Conservation (phyloP, 225 moss, liverwort and hornwort species). For the Polytrichum formosum region DNA sequence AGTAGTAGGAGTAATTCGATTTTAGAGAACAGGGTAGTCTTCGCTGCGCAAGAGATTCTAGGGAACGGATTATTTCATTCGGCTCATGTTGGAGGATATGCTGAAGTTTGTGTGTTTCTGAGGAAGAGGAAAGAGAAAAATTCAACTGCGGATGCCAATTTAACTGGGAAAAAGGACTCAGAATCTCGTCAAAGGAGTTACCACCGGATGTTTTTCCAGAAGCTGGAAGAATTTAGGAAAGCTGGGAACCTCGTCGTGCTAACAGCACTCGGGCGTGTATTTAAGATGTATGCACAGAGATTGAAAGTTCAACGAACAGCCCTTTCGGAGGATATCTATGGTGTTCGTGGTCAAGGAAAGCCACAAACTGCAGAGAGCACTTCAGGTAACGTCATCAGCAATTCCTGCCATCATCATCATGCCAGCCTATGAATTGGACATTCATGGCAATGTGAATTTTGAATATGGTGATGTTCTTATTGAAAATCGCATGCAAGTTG, state of each 20-base stretch:
- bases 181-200: conserved; percentile 60
- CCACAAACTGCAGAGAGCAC: conserved; percentile 23
- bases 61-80: conserved; percentile 78
- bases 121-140: conserved; percentile 19
- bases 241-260: conserved; percentile 28
- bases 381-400: conserved; percentile 23
- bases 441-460: no score
- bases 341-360: conserved; percentile 67
- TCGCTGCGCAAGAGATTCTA: conserved; percentile 60
- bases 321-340: conserved; percentile 63
- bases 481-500: no score
- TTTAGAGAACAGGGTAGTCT: conserved; percentile 33
- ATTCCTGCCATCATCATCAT: no score
- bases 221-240: conserved; percentile 58
- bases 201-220: conserved; percentile 69
- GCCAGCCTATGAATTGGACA: no score
- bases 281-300: conserved; percentile 61
- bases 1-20: conserved; percentile 5
- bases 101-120: conserved; percentile 62
- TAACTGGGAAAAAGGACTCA: conserved; percentile 17
- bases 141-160: conserved; percentile 3
- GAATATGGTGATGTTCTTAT: no score
- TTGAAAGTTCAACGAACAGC: conserved; percentile 60
- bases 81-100: conserved; percentile 73
- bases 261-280: conserved; percentile 56